These are phyloP conservation scores for Parathielavia hyrcaniae DNA, from an alignment of 495 filamentous ascomycete genomes.

Conservation along the genomic window DNA sequence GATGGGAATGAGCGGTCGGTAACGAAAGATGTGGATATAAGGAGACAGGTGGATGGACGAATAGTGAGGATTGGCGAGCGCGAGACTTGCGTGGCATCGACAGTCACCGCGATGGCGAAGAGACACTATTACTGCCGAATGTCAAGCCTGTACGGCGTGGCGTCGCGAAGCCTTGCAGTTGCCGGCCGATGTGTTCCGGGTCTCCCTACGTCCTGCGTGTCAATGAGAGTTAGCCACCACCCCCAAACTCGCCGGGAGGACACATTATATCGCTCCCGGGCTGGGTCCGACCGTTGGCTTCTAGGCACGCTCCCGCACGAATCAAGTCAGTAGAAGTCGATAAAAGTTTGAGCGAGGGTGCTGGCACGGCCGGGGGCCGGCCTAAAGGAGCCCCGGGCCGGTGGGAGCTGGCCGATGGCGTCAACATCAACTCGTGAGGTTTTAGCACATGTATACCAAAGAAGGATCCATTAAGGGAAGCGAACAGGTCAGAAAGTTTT, in stretches of 20 bases:
- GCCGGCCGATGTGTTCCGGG: no score
- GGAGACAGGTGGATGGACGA: no score
- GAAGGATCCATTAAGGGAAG: no score
- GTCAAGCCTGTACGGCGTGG: not conserved
- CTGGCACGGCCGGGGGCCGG: conserved; percentile 3
- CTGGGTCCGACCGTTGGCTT: conserved; percentile 9
- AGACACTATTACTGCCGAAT: no score
- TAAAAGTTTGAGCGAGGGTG: not conserved
- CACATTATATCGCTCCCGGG: conserved; percentile 8
- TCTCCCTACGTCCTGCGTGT: conserved; percentile 2
- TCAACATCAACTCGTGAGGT: conserved; percentile 1
- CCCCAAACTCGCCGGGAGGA: conserved; percentile 17
- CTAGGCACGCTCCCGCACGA: conserved; percentile 4
- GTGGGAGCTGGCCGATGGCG: not conserved
- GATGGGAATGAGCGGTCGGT: no score
- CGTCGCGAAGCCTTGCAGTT: conserved; percentile 3
- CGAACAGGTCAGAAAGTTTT: not conserved
- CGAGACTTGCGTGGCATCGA: no score
- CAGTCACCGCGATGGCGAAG: no score
- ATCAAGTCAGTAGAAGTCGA: conserved; percentile 8
- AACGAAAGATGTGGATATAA: no score
- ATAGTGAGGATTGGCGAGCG: no score
- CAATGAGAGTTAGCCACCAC: conserved; percentile 14
- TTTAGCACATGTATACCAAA: no score
- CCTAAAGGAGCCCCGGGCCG: not conserved